phyloP scores from a whole-genome alignment of 306 rosid genomes.

The Glycyrrhiza uralensis region DNA sequence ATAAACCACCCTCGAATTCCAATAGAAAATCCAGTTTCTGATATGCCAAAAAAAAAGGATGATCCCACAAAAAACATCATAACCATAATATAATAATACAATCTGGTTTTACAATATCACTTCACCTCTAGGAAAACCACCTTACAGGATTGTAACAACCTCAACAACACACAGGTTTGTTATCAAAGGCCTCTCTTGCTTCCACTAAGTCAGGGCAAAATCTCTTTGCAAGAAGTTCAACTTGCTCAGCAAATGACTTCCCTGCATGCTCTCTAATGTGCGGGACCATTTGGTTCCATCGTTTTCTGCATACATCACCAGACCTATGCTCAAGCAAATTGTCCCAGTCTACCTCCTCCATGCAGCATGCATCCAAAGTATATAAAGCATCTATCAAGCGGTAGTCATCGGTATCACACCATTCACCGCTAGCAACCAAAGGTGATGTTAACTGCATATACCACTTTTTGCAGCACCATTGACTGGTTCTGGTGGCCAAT shows the following conservation, averaged over 20 bases:
- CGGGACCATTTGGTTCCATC: constrained; percentile 77
- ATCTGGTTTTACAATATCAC: background rate
- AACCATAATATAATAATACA: background rate
- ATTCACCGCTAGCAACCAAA: constrained; percentile 46
- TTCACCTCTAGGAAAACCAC: background rate
- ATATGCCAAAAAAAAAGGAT: background rate
- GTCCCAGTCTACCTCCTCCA: constrained; percentile 89
- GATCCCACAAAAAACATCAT: background rate
- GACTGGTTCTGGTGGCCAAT: constrained; percentile 46
- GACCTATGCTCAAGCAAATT: constrained; percentile 59
- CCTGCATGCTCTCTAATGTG: constrained; percentile 52
- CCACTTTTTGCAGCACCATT: constrained; percentile 59
- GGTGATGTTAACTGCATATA: constrained; percentile 60
- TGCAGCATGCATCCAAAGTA: constrained; percentile 59
- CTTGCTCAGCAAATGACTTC: constrained; percentile 71
- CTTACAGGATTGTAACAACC: background rate
- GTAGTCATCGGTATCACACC: constrained; percentile 78
- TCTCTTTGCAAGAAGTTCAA: constrained; percentile 62
- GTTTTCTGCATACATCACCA: constrained; percentile 66
- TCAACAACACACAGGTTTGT: constrained; percentile 43
- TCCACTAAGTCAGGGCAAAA: constrained; percentile 50
- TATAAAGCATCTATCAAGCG: constrained; percentile 55
- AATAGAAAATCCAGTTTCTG: background rate
- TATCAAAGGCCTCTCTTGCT: constrained; percentile 56
- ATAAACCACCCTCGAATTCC: background rate